Evolutionary conservation across 2,329 filamentous ascomycete genomes (phyloP).

Genomic region (Macroventuria anomochaeta): DNA sequence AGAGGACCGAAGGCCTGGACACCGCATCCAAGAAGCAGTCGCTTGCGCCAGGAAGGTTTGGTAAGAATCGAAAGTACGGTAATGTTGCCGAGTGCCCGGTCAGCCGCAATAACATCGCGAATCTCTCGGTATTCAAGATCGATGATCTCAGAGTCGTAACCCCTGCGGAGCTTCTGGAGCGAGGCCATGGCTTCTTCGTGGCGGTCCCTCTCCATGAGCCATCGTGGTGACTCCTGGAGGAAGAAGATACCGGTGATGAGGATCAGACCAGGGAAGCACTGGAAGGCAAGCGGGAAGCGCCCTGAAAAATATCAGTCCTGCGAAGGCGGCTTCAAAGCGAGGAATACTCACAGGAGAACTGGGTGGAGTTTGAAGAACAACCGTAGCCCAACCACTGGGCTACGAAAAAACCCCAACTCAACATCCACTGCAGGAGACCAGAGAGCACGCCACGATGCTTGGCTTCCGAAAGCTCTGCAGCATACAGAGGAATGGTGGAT

Average conservation of each 20-base stretch:
- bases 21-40: slow-evolving; percentile 56
- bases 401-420: slow-evolving; percentile 49
- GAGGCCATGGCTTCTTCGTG: slow-evolving; percentile 54
- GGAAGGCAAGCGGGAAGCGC: slow-evolving; percentile 53
- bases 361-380: slow-evolving; percentile 34
- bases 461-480: slow-evolving; percentile 43
- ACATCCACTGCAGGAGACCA: slow-evolving; percentile 61
- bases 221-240: slow-evolving; percentile 66
- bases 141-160: slow-evolving; percentile 25
- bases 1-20: slow-evolving; percentile 59
- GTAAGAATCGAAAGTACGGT: slow-evolving; percentile 55
- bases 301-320: slow-evolving; percentile 20
- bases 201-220: slow-evolving; percentile 63
- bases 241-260: slow-evolving; percentile 57
- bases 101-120: slow-evolving; percentile 30
- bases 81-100: slow-evolving; percentile 40
- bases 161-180: slow-evolving; percentile 28
- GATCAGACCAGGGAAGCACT: slow-evolving; percentile 51
- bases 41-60: slow-evolving; percentile 54
- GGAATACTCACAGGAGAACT: slow-evolving; percentile 30
- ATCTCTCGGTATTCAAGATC: slow-evolving; percentile 34
- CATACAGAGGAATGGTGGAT: slow-evolving; percentile 29
- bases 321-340: not conserved
- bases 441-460: slow-evolving; percentile 59
- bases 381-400: slow-evolving; percentile 51